phyloP scores from a whole-genome alignment of 208 protist species.

The Acanthamoeba royreba region DNA sequence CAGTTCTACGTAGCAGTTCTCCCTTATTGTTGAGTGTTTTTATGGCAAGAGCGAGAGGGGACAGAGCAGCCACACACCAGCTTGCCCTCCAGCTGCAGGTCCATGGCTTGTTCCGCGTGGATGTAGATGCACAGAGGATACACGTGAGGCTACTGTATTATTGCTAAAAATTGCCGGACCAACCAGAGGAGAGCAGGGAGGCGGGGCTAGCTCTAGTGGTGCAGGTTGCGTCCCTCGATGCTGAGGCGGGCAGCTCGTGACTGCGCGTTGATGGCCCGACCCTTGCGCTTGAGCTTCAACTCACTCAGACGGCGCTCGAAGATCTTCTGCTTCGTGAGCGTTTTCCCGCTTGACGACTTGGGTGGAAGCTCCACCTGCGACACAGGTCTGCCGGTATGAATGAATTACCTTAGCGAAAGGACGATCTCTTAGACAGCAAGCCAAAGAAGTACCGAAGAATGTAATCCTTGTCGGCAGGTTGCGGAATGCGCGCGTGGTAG shows the following conservation, averaged over 20 bases:
- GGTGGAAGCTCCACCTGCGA: neutral
- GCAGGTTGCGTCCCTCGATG: slow-evolving; percentile 1
- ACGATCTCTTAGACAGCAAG: neutral
- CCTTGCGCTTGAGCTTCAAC: slow-evolving; percentile 10
- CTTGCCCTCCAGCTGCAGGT: neutral
- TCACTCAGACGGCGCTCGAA: neutral
- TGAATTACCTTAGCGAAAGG: neutral
- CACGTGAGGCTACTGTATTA: too few species aligned
- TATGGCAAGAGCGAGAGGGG: neutral
- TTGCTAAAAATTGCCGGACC: too few species aligned
- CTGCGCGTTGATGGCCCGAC: neutral
- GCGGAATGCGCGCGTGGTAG: slow-evolving; percentile 36
- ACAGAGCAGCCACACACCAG: neutral
- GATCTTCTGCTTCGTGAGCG: neutral
- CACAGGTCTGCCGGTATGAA: neutral
- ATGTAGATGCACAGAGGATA: too few species aligned
- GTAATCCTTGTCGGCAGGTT: slow-evolving; percentile 21
- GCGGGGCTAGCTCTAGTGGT: too few species aligned
- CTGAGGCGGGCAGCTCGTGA: slow-evolving; percentile 11
- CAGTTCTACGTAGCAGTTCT: neutral
- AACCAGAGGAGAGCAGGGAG: too few species aligned
- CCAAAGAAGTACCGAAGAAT: neutral
- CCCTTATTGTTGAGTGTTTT: too few species aligned
- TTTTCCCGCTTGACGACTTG: neutral
- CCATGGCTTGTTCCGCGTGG: too few species aligned